Percentiles rank a stretch among this genome's conserved stretches.
Conservation (phyloP, 257 asterid genomes). For the Gentiana dahurica region DNA sequence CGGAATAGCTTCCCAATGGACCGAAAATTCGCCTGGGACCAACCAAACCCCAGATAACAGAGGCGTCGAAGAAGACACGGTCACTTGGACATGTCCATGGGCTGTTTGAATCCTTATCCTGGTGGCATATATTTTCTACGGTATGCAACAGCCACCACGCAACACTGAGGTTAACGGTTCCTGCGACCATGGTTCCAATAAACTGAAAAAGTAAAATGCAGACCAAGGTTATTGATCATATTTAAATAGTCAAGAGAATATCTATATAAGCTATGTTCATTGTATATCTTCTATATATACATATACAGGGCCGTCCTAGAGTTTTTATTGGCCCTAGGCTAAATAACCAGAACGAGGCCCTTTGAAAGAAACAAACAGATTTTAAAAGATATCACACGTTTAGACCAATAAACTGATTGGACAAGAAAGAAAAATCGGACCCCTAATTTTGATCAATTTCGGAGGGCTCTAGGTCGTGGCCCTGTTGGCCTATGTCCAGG, state of each 20-base stretch:
- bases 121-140: constrained; percentile 30
- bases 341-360: no score
- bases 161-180: constrained; percentile 27
- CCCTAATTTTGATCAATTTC: no score
- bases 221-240: background rate
- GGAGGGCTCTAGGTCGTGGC: no score
- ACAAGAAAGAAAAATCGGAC: no score
- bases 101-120: constrained; percentile 30
- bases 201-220: constrained; percentile 14
- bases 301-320: no score
- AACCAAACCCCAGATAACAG: constrained; percentile 72
- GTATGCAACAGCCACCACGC: constrained; percentile 40
- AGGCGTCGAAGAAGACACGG: constrained; percentile 57
- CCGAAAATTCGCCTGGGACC: constrained; percentile 63
- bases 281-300: no score
- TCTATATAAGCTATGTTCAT: background rate
- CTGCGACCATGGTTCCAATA: constrained; percentile 37
- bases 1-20: constrained; percentile 37
- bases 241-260: constrained; percentile 1
- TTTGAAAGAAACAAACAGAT: no score
- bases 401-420: no score
- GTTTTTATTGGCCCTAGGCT: no score
- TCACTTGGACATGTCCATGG: constrained; percentile 73
- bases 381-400: no score
- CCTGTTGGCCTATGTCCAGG: no score